phyloP scores from a whole-genome alignment of 2,329 filamentous ascomycete species.

The Acrocalymma vagum region DNA sequence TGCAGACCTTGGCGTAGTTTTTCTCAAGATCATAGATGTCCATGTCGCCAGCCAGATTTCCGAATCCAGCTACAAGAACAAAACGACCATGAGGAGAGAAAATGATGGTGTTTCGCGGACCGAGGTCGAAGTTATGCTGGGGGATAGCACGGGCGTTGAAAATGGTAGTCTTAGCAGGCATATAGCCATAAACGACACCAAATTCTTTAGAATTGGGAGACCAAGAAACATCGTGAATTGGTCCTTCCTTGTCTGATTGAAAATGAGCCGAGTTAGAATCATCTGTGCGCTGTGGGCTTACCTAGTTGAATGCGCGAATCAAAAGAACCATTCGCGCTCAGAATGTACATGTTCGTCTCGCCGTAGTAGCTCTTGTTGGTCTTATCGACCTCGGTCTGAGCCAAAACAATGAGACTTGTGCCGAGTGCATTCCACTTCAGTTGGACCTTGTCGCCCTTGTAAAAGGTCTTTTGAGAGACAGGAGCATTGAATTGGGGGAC shows the following conservation, averaged over 20 bases:
- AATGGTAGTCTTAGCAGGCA: constrained; percentile 98
- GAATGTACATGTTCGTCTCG: constrained; percentile 94
- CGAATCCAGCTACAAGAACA: constrained; percentile 93
- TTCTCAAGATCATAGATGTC: constrained; percentile 97
- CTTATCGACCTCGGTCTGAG: constrained; percentile 97
- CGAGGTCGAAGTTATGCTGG: constrained; percentile 85
- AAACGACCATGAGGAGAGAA: constrained; percentile 96
- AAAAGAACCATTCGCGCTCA: constrained; percentile 89
- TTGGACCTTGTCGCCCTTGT: constrained; percentile 98
- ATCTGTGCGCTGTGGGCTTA: too few species aligned
- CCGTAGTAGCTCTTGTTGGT: constrained; percentile 99
- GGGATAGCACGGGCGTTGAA: constrained; percentile 89
- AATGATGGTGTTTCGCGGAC: constrained; percentile 90
- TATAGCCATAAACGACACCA: constrained; percentile 95
- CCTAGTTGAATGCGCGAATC: constrained; percentile 87
- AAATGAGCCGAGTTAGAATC: too few species aligned
- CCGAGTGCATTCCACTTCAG: constrained; percentile 97
- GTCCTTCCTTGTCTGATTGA: constrained; percentile 89
- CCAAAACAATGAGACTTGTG: constrained; percentile 90
- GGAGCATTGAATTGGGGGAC: constrained; percentile 84
- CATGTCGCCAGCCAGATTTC: constrained; percentile 96
- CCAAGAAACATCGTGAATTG: constrained; percentile 98
- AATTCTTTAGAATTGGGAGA: constrained; percentile 98
- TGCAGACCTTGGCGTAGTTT: constrained; percentile 90
- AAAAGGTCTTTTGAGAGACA: constrained; percentile 97